A percentile compares a stretch with the other conserved stretches of the same genome.
Conservation (phyloP, 176 grass and related monocot species). For the Rhynchospora tenuis region DNA sequence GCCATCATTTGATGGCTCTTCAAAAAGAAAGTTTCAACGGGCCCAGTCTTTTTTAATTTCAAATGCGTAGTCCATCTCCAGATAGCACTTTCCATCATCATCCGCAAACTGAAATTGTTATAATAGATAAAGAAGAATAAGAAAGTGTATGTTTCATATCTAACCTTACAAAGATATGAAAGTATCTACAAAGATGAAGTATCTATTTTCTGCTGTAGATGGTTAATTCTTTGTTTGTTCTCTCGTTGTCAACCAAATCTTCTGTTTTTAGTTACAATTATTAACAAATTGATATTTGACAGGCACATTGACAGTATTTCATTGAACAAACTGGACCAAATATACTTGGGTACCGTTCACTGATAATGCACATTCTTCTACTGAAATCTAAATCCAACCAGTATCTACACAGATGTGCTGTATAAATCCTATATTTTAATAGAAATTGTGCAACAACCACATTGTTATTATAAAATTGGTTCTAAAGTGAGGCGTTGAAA, state of each 20-base stretch:
- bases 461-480: not conserved
- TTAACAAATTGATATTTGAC: not conserved
- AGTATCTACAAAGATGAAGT: not conserved
- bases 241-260: not conserved
- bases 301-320: not conserved
- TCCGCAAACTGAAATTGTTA: slow-evolving; percentile 59
- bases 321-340: not conserved
- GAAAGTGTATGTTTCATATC: not conserved
- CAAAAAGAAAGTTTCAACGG: slow-evolving; percentile 26
- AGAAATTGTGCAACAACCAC: not conserved
- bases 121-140: not conserved
- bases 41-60: slow-evolving; percentile 90
- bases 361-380: not conserved
- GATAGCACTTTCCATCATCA: slow-evolving; percentile 79
- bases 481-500: not conserved
- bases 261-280: not conserved
- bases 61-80: slow-evolving; percentile 87
- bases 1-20: not conserved
- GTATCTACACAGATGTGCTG: not conserved
- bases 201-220: not conserved
- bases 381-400: not conserved
- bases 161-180: not conserved
- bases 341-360: not conserved
- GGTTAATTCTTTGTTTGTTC: not conserved
- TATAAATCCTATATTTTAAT: not conserved